These are phyloP conservation scores for Penicillium capsulatum DNA, from an alignment of 2,329 filamentous ascomycete species.

Conservation along the genomic window DNA sequence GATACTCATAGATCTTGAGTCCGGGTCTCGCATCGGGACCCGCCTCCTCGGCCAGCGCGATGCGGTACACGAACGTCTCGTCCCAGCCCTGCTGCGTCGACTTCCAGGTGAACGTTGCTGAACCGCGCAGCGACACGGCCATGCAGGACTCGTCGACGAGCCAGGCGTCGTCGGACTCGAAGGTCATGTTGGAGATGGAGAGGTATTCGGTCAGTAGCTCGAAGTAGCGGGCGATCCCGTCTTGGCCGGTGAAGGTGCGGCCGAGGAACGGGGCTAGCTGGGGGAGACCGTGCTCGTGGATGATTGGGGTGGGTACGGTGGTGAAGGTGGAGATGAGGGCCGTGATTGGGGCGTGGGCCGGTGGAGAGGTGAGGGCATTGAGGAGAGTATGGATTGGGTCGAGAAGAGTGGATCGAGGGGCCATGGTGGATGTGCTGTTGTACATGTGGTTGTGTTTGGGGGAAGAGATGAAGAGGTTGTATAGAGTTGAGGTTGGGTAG, in stretches of 20 bases:
- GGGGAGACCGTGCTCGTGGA: conserved; percentile 41
- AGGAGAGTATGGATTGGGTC: conserved; percentile 28
- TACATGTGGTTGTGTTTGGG: too few relatives aligned
- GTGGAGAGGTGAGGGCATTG: conserved; percentile 26
- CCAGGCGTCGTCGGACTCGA: conserved; percentile 35
- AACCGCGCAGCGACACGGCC: conserved; percentile 34
- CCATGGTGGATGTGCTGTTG: conserved; percentile 9
- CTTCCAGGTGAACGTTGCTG: conserved; percentile 34
- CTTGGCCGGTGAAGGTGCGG: conserved; percentile 36
- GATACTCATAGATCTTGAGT: conserved; percentile 34
- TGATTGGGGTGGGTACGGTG: conserved; percentile 20
- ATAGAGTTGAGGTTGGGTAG: conserved; percentile 1
- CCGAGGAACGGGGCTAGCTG: conserved; percentile 43
- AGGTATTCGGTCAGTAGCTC: conserved; percentile 29
- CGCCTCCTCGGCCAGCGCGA: conserved; percentile 33
- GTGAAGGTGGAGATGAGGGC: conserved; percentile 27
- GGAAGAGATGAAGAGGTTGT: too few relatives aligned
- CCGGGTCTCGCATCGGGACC: conserved; percentile 1
- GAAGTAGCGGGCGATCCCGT: conserved; percentile 38
- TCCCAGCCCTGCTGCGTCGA: conserved; percentile 38
- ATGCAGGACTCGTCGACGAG: conserved; percentile 34
- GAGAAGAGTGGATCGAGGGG: conserved; percentile 20
- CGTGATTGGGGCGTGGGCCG: neutral
- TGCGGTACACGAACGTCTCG: conserved; percentile 40
- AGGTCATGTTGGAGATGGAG: conserved; percentile 35